These are phyloP conservation scores for Puccinia hordei DNA, from an alignment of 1,284 basidiomycete species.

Conservation along the genomic window DNA sequence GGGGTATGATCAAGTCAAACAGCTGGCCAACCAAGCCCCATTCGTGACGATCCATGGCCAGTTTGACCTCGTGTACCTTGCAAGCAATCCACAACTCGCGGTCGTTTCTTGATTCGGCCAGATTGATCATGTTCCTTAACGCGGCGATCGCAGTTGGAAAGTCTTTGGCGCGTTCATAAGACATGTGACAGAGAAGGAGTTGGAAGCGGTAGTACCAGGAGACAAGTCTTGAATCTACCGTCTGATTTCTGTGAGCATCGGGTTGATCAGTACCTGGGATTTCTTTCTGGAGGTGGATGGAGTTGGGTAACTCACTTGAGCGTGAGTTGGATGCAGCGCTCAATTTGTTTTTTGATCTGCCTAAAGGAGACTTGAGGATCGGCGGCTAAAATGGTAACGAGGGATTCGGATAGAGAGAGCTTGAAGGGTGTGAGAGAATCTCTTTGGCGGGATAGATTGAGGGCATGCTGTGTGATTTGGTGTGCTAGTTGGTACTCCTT, in stretches of 20 bases:
- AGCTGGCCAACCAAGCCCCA: constrained; percentile 19
- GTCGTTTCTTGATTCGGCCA: background rate
- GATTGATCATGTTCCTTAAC: background rate
- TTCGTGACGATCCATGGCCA: constrained; percentile 16
- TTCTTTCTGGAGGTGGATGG: background rate
- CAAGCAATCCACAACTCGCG: constrained; percentile 15
- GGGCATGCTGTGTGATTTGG: background rate
- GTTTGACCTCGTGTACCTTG: constrained; percentile 17
- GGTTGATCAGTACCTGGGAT: background rate
- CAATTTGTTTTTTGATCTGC: constrained; percentile 28
- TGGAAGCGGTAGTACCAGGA: constrained; percentile 31
- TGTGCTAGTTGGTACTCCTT: background rate
- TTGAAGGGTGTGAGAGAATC: background rate
- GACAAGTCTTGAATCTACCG: background rate
- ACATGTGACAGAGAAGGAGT: background rate
- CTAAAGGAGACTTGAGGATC: constrained; percentile 8
- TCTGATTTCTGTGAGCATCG: background rate
- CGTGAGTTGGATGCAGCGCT: constrained; percentile 28
- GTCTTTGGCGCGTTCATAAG: constrained; percentile 13
- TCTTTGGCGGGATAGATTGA: background rate
- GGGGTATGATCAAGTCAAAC: background rate
- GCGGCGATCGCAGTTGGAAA: background rate
- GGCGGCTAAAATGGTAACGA: background rate
- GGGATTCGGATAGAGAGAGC: constrained; percentile 8
- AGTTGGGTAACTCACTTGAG: background rate